Evolutionary conservation across 495 filamentous ascomycete species (phyloP).

Genomic region (Articulospora tetracladia): DNA sequence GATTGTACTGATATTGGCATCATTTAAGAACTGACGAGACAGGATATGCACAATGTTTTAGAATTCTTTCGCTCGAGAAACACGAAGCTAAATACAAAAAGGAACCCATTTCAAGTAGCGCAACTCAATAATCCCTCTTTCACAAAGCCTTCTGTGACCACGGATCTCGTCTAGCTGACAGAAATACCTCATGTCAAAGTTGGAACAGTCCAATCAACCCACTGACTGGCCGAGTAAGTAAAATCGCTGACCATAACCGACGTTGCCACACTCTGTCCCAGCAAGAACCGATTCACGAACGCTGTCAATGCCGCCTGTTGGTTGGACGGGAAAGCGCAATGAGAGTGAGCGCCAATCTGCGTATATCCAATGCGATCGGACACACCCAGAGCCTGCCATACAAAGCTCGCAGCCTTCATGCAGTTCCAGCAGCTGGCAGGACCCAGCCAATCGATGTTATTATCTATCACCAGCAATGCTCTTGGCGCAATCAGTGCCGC

Average conservation of each 20-base stretch:
- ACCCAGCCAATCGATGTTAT: slow-evolving; percentile 53
- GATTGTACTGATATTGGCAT: too few relatives aligned
- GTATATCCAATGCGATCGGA: slow-evolving; percentile 47
- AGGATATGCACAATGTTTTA: too few relatives aligned
- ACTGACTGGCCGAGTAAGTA: background rate
- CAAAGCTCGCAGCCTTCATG: slow-evolving; percentile 46
- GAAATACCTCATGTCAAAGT: slow-evolving; percentile 1
- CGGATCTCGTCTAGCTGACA: too few relatives aligned
- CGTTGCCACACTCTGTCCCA: background rate
- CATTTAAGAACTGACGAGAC: too few relatives aligned
- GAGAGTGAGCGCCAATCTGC: slow-evolving; percentile 45
- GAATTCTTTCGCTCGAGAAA: too few relatives aligned
- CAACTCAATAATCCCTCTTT: too few relatives aligned
- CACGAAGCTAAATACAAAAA: too few relatives aligned
- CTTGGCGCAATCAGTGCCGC: slow-evolving; percentile 43
- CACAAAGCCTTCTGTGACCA: too few relatives aligned
- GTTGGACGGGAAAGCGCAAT: slow-evolving; percentile 49
- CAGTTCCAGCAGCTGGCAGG: slow-evolving; percentile 47
- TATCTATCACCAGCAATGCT: slow-evolving; percentile 45
- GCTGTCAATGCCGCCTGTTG: slow-evolving; percentile 46
- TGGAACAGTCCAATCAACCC: slow-evolving; percentile 6
- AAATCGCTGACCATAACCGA: slow-evolving; percentile 2
- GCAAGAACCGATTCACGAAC: slow-evolving; percentile 50
- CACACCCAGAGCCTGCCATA: slow-evolving; percentile 47
- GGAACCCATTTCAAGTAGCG: too few relatives aligned